phyloP scores from a whole-genome alignment of 768 basidiomycete genomes.

The Boletus sp. region DNA sequence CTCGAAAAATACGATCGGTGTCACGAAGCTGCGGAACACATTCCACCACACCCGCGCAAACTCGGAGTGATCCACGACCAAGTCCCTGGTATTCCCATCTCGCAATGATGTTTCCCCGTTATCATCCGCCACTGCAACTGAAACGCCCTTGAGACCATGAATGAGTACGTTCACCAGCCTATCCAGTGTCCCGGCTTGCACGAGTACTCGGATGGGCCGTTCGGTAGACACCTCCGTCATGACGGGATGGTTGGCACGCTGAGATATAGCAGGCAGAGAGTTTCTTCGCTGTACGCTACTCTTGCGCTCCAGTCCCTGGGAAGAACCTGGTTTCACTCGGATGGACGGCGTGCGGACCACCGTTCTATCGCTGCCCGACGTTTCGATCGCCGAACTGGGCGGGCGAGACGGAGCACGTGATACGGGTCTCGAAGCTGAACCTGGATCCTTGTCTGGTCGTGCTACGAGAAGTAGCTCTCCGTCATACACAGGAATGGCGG shows the following conservation, averaged over 20 bases:
- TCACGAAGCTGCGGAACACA: slow-evolving; percentile 76
- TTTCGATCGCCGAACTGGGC: slow-evolving; percentile 56
- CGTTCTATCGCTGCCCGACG: slow-evolving; percentile 35
- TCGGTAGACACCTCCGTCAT: slow-evolving; percentile 64
- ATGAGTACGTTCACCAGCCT: slow-evolving; percentile 71
- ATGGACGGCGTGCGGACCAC: slow-evolving; percentile 68
- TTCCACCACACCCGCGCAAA: slow-evolving; percentile 82
- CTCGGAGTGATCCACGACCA: slow-evolving; percentile 69
- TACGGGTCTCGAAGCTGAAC: slow-evolving; percentile 49
- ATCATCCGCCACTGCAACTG: slow-evolving; percentile 80
- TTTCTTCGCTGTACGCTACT: slow-evolving; percentile 69
- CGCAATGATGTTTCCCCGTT: slow-evolving; percentile 80
- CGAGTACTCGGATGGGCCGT: slow-evolving; percentile 68
- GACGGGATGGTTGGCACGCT: slow-evolving; percentile 53
- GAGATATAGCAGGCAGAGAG: slow-evolving; percentile 75
- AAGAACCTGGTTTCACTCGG: slow-evolving; percentile 68
- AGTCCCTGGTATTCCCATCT: slow-evolving; percentile 68
- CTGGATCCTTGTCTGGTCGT: slow-evolving; percentile 47
- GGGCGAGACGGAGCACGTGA: slow-evolving; percentile 69
- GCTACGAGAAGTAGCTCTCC: slow-evolving; percentile 74
- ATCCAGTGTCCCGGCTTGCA: slow-evolving; percentile 76
- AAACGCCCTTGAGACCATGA: slow-evolving; percentile 72
- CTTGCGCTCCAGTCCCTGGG: slow-evolving; percentile 72
- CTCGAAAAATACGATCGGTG: slow-evolving; percentile 82
- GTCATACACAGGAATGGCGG: slow-evolving; percentile 67